Percentiles rank a stretch among this genome's conserved stretches.
Evolutionary conservation across 2,329 filamentous ascomycete genomes (phyloP).

Genomic region (Talaromyces sp.): DNA sequence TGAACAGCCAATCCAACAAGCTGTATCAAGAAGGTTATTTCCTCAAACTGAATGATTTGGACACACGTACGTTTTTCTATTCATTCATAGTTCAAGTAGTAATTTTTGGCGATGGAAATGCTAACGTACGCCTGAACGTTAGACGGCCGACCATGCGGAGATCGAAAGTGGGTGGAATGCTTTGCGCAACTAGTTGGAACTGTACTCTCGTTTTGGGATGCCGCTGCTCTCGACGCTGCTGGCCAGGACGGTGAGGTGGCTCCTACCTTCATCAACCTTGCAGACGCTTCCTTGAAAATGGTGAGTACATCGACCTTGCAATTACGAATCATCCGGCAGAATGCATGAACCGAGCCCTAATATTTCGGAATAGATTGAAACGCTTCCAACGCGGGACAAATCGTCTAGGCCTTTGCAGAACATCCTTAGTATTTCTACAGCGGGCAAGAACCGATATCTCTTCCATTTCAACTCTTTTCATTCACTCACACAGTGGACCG

Average conservation of each 20-base stretch:
- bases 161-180: slow-evolving; percentile 91
- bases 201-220: slow-evolving; percentile 92
- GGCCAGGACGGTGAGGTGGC: slow-evolving; percentile 79
- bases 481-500: slow-evolving; percentile 91
- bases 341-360: not conserved
- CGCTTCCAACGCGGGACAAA: slow-evolving; percentile 72
- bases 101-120: not conserved
- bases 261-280: slow-evolving; percentile 91
- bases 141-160: slow-evolving; percentile 82
- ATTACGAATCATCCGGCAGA: not conserved
- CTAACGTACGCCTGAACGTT: slow-evolving; percentile 10
- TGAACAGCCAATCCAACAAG: slow-evolving; percentile 95
- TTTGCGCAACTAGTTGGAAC: slow-evolving; percentile 96
- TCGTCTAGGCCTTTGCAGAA: slow-evolving; percentile 82
- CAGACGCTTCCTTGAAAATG: slow-evolving; percentile 97
- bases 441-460: slow-evolving; percentile 89
- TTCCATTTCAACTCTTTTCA: slow-evolving; percentile 94
- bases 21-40: slow-evolving; percentile 98
- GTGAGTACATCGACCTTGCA: slow-evolving; percentile 47
- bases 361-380: slow-evolving; percentile 62
- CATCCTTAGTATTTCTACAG: slow-evolving; percentile 91
- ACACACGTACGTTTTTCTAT: slow-evolving; percentile 63
- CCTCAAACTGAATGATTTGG: slow-evolving; percentile 90
- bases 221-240: slow-evolving; percentile 79
- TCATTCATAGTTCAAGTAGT: not conserved